Evolutionary conservation across 2,329 filamentous ascomycete genomes (phyloP).

Genomic region (Botrytis tulipae): DNA sequence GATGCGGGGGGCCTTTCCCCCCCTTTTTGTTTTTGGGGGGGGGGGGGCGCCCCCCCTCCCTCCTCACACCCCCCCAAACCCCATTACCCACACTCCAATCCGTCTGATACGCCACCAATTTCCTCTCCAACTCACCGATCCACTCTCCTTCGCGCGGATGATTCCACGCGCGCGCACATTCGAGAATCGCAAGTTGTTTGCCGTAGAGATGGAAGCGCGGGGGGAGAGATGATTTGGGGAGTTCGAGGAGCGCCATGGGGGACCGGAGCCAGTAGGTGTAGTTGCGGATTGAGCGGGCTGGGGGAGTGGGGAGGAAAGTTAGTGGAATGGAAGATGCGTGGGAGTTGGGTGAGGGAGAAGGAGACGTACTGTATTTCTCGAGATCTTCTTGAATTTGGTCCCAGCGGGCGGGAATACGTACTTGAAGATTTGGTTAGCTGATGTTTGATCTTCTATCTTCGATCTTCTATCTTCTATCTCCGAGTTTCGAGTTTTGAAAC

Average conservation of each 20-base stretch:
- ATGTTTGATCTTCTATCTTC: no score
- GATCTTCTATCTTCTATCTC: no score
- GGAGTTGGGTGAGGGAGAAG: neutral
- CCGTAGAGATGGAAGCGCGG: slow-evolving; percentile 20
- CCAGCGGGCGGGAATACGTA: slow-evolving; percentile 22
- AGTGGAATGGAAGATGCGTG: neutral
- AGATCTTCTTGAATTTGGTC: slow-evolving; percentile 27
- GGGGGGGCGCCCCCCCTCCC: no score
- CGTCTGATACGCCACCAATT: neutral
- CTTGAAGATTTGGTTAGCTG: neutral
- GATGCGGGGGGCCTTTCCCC: no score
- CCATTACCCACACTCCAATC: slow-evolving; percentile 10
- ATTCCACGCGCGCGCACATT: slow-evolving; percentile 15
- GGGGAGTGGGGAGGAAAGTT: neutral
- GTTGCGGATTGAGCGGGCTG: slow-evolving; percentile 23
- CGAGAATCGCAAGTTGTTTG: slow-evolving; percentile 25
- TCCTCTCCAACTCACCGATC: neutral
- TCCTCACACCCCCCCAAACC: neutral
- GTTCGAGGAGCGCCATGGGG: neutral
- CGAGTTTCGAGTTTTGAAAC: accelerated
- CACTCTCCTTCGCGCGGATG: neutral
- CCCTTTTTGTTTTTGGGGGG: no score
- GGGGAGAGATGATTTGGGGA: slow-evolving; percentile 13
- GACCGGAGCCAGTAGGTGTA: slow-evolving; percentile 24
- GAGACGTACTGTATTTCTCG: slow-evolving; percentile 25